A percentile compares a stretch with the other conserved stretches of the same genome.
phyloP scores from a whole-genome alignment of 2,329 filamentous ascomycete species.

The Cryphonectria naterciae region DNA sequence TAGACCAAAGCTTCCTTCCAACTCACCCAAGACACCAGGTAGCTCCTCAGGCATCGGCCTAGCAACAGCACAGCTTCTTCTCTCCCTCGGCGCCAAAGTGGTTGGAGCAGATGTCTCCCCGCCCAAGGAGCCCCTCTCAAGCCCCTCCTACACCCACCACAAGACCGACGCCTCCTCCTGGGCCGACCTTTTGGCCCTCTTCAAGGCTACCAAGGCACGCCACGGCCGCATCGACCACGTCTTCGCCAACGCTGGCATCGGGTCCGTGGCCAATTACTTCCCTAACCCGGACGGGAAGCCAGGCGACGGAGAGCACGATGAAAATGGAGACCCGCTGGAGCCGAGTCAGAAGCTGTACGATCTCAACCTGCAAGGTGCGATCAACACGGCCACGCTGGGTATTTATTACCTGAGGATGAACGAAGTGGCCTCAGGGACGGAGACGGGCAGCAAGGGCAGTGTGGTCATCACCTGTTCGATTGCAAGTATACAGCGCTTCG shows the following conservation, averaged over 20 bases:
- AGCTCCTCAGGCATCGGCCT: constrained; percentile 17
- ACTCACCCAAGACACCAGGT: neutral
- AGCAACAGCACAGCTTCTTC: constrained; percentile 2
- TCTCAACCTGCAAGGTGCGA: constrained; percentile 42
- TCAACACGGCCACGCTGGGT: constrained; percentile 45
- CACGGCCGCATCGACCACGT: constrained; percentile 9
- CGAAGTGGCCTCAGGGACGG: constrained; percentile 31
- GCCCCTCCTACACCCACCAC: neutral
- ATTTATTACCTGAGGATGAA: constrained; percentile 45
- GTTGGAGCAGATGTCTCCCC: neutral
- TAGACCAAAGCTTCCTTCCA: neutral
- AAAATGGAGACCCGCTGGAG: neutral
- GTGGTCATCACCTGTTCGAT: constrained; percentile 31
- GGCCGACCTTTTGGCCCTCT: neutral
- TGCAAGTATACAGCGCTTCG: constrained; percentile 35
- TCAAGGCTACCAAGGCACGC: neutral
- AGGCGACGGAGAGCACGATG: neutral
- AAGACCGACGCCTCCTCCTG: constrained; percentile 2
- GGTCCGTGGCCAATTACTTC: neutral
- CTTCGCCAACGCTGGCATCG: constrained; percentile 5
- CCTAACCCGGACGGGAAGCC: neutral
- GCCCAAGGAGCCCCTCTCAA: neutral
- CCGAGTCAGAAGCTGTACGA: constrained; percentile 30
- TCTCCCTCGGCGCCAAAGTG: constrained; percentile 14
- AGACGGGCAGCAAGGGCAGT: constrained; percentile 39